A percentile compares a stretch with the other conserved stretches of the same genome.
Evolutionary conservation across 2,329 filamentous ascomycete species (phyloP).

Genomic region (Hypocreales sp.): DNA sequence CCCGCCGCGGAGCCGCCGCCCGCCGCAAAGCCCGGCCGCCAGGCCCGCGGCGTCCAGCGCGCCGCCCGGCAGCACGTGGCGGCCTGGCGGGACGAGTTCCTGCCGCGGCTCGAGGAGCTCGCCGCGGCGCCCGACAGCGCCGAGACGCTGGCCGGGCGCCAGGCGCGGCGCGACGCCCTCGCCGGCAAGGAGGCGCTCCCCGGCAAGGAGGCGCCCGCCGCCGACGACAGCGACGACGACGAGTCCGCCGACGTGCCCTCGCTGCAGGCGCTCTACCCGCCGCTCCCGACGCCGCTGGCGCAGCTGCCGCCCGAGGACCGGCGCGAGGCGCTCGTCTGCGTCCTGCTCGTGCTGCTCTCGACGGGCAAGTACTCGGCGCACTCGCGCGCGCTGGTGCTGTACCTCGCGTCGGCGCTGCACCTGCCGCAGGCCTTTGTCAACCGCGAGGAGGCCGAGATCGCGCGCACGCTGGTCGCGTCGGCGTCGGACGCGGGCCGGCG

Average conservation of each 20-base stretch:
- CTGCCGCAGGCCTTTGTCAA: conserved; percentile 47
- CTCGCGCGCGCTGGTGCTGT: conserved; percentile 52
- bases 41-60: conserved; percentile 20
- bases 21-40: conserved; percentile 7
- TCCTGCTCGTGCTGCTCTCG: conserved; percentile 55
- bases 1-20: conserved; percentile 5
- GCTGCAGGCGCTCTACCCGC: conserved; percentile 36
- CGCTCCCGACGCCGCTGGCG: conserved; percentile 36
- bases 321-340: conserved; percentile 49
- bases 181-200: conserved; percentile 19
- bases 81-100: conserved; percentile 58
- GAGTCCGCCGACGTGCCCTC: conserved; percentile 23
- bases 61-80: conserved; percentile 56
- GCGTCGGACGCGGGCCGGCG: conserved; percentile 23
- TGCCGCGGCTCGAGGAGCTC: conserved; percentile 56
- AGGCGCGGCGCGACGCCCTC: conserved; percentile 26
- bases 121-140: conserved; percentile 33
- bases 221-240: conserved; percentile 18
- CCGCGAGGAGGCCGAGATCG: conserved; percentile 59
- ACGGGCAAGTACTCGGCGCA: conserved; percentile 61
- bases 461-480: conserved; percentile 56
- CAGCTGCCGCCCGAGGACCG: conserved; percentile 43
- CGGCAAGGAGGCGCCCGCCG: conserved; percentile 24
- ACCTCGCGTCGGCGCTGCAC: conserved; percentile 51
- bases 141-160: conserved; percentile 30